A percentile compares a stretch with the other conserved stretches of the same genome.
These are phyloP conservation scores for Aspergillus sclerotialis DNA, from an alignment of 2,329 filamentous ascomycete species.

Conservation along the genomic window DNA sequence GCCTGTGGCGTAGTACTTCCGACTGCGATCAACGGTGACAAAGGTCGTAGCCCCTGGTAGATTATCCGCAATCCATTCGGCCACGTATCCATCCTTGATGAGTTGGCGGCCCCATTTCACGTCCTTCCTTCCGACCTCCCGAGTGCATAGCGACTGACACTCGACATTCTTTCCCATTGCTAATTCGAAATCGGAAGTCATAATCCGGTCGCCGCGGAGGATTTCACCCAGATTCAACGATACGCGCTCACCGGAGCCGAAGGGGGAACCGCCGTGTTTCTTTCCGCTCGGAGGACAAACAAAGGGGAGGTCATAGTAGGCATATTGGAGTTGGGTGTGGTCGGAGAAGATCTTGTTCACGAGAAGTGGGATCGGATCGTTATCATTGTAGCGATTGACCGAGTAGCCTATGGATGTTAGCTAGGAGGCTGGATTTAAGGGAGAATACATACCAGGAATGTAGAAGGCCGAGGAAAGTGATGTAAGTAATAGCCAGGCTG, in stretches of 20 bases:
- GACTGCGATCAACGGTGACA: constrained; percentile 73
- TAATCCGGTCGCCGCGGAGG: constrained; percentile 77
- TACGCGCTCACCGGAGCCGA: constrained; percentile 69
- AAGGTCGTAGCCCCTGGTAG: constrained; percentile 83
- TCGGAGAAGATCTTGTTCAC: constrained; percentile 92
- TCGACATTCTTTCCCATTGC: constrained; percentile 68
- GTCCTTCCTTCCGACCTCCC: constrained; percentile 57
- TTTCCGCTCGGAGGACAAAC: constrained; percentile 72
- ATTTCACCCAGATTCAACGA: constrained; percentile 82
- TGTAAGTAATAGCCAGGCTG: constrained; percentile 42
- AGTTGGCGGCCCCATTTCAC: constrained; percentile 63
- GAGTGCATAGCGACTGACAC: constrained; percentile 66
- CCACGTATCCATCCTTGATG: constrained; percentile 73
- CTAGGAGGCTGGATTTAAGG: constrained; percentile 1
- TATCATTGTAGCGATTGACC: constrained; percentile 68
- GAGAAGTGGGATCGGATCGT: constrained; percentile 73
- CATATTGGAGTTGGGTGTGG: constrained; percentile 83
- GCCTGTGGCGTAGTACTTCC: constrained; percentile 82
- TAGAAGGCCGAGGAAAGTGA: constrained; percentile 65
- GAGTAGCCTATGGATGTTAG: constrained; percentile 61
- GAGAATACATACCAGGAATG: constrained; percentile 63
- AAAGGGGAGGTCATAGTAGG: constrained; percentile 82
- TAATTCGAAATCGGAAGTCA: constrained; percentile 75
- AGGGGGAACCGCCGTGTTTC: constrained; percentile 56
- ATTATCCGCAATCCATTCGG: constrained; percentile 91